Conservation (phyloP, 139 green algal species). For the Micractinium sp. region DNA sequence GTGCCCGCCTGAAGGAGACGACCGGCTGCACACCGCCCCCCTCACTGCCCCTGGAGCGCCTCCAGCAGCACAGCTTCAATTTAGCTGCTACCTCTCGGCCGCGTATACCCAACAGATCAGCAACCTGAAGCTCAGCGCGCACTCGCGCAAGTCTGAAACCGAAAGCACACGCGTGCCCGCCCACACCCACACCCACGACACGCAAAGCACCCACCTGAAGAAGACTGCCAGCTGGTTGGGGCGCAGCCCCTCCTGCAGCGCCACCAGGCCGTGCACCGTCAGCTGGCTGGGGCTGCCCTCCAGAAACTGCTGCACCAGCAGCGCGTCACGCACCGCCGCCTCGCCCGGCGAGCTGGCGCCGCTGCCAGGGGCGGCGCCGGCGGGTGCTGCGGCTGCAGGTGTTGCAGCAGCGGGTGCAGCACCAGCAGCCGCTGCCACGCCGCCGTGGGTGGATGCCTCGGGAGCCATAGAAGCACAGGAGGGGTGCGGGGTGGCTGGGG, state of each 20-base stretch:
- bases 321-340: conserved; percentile 26
- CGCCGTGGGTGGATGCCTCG: background rate
- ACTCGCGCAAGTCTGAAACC: too few relatives aligned
- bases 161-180: too few relatives aligned
- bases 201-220: conserved; percentile 28
- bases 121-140: too few relatives aligned
- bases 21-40: too few relatives aligned
- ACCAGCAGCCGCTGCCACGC: background rate
- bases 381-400: background rate
- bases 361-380: background rate
- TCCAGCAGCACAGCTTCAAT: too few relatives aligned
- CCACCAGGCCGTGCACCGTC: conserved; percentile 75
- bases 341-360: conserved; percentile 3
- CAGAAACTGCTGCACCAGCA: conserved; percentile 77
- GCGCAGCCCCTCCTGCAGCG: conserved; percentile 59
- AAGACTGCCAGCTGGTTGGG: conserved; percentile 87
- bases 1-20: too few relatives aligned
- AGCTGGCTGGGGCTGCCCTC: conserved; percentile 84
- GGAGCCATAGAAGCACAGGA: background rate
- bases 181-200: too few relatives aligned
- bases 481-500: background rate
- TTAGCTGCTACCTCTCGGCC: too few relatives aligned
- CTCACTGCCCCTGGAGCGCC: too few relatives aligned
- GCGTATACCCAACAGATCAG: too few relatives aligned
- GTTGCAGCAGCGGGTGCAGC: background rate